Evolutionary conservation across 345 rosid genomes (phyloP), one percentile per base, ranked within the genome.

Genomic region (Citrus maxima): DNA sequence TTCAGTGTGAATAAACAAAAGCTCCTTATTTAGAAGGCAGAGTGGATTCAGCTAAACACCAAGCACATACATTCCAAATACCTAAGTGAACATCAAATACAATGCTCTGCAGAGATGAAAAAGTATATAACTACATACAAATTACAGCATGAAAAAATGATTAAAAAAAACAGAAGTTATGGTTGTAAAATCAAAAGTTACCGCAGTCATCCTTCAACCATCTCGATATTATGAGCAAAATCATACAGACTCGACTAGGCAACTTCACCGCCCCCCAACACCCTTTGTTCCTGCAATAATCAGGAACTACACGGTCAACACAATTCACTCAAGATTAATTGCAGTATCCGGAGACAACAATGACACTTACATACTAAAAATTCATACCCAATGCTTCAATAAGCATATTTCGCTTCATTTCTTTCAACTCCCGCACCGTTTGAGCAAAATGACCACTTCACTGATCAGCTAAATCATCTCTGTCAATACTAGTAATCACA

Each of bases 201-300:
- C 98, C 99, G 68, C 98, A 98, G 76, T 77, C 94, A 78, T 96
- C 99, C 35, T 82, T 94, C 97, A n/a, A 96, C 99, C 8, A 98
- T 94, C 89, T 94, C 98, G 55, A 96, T 94, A 81, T 96, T 94
- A 85, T 96, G 99, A 77, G 98, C 99, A 77, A 96, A 80, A 64
- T 93, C 98, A 83, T 96, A 91, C 64, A 96, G 83, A 46, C 98
- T 98, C 22, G 95, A 93, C 83, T 78, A 92, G 58, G 98, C 87
- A 75, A 94, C 98, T 82, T 87, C 92, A 0, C 88, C 90, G 95
- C 27, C 3, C 97, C 28, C 28, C 28, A 0, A 68, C 97, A 94
- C 55, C 82, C 85, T 59, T 83, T 49, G 74, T 93, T 91, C 75
- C 95, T 98, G 66, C 90, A 93, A 81, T 92, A 96, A 89, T 96